Conservation (phyloP, 768 basidiomycete species). For the Hypholoma fasciculare region DNA sequence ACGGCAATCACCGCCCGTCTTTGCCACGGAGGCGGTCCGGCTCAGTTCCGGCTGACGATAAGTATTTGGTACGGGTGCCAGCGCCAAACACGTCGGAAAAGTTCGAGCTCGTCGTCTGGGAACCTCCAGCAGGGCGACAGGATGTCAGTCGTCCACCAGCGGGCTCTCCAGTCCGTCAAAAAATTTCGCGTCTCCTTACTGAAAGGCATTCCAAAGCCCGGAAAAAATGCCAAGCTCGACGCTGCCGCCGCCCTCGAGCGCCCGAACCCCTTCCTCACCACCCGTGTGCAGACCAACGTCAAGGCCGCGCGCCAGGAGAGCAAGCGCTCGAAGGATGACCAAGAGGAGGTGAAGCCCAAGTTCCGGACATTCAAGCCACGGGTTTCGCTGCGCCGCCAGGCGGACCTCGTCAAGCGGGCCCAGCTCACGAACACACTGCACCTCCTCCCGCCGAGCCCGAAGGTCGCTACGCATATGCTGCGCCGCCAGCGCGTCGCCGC, state of each 20-base stretch:
- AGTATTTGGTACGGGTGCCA: conserved; percentile 6
- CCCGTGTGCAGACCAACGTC: neutral
- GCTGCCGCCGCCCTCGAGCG: neutral
- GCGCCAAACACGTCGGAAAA: conserved; percentile 16
- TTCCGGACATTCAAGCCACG: conserved; percentile 45
- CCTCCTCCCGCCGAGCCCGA: conserved; percentile 70
- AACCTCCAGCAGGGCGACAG: neutral
- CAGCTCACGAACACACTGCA: conserved; percentile 50
- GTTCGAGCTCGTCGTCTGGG: conserved; percentile 1
- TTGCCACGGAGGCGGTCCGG: neutral
- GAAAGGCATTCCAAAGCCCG: neutral
- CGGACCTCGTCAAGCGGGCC: conserved; percentile 76
- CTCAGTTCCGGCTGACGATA: neutral
- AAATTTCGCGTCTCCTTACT: neutral
- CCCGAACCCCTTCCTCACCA: conserved; percentile 2
- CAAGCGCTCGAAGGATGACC: conserved; percentile 33
- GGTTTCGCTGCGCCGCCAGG: conserved; percentile 76
- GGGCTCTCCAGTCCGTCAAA: conserved; percentile 6
- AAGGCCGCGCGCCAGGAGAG: neutral
- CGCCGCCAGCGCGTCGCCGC: conserved; percentile 19
- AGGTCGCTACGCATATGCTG: conserved; percentile 32
- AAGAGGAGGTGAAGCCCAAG: conserved; percentile 50
- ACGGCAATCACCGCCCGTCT: too few species aligned
- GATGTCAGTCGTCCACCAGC: conserved; percentile 1
- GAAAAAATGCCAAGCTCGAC: neutral